Evolutionary conservation across 2,329 filamentous ascomycete genomes (phyloP), one percentile per base, ranked within the genome.

Genomic region (Sporothrix brunneoviolacea): DNA sequence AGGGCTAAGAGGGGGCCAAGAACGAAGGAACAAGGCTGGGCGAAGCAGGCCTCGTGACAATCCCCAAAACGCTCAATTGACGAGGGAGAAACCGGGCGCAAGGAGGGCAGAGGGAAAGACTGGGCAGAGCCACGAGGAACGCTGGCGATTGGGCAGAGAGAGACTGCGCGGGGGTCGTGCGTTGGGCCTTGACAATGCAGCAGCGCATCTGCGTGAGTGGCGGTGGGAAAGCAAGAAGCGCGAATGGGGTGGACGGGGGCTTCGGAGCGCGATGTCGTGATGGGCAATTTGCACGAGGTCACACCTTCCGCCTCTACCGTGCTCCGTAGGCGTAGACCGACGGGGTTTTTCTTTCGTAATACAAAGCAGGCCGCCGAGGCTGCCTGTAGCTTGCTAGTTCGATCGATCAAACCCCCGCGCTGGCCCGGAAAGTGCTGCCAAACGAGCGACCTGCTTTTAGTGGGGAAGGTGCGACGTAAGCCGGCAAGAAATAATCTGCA

Each of bases 301-400:
- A 35, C 44, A 27, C 44, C 33, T 46, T 38, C 43, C 33, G n/a
- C n/a, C 42, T 21, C 35, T 32, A 32, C 42, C 35, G 21, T n/a
- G n/a, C n/a, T n/a, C 19, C 40, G 32, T 10, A 43, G 28, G n/a
- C 13, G 24, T 12, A 8, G 24, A 41, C 28, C 28, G 30, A 36
- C 27, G 30, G 22, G 15, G 16, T 39, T 47, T 22, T 47, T 47
- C 44, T 39, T 47, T 30, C 44, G 35, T 47, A 39, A 47, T 47
- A 22, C 44, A 30, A 47, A 38, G 44, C 35, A 18, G 28, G 35
- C 35, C 18, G 24, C 16, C 8, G 24, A 12, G 30, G 19, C 8
- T 15, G 6, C 3, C 10, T 5, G 6, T 28, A 10, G 6, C 24
- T 28, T 28, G 24, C 24, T 28, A 6, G 5, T 28, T 28, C 10